A percentile compares a stretch with the other conserved stretches of the same genome.
Conservation (phyloP, 768 basidiomycete genomes). For the Grammothele lineata region DNA sequence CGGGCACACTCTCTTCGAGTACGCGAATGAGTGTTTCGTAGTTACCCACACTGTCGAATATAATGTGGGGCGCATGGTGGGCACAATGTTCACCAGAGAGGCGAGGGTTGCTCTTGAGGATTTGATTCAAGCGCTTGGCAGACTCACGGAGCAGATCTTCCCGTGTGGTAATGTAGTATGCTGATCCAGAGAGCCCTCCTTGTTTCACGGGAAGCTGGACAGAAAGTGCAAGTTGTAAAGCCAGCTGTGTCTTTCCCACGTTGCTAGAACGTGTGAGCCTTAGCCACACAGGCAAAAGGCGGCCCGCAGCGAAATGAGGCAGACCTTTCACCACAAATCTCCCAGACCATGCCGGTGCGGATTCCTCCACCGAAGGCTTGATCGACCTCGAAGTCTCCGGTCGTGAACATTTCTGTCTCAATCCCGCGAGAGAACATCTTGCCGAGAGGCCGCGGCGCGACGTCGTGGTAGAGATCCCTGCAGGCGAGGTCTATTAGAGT, state of each 20-base stretch:
- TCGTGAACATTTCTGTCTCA: conserved; percentile 53
- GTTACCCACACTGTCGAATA: conserved; percentile 45
- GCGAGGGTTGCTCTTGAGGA: conserved; percentile 48
- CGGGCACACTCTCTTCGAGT: conserved; percentile 50
- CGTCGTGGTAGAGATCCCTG: conserved; percentile 35
- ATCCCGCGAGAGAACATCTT: too few species aligned
- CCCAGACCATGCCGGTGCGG: conserved; percentile 77
- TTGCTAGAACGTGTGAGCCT: too few species aligned
- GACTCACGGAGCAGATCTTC: conserved; percentile 61
- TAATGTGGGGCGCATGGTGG: too few species aligned
- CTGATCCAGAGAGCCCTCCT: conserved; percentile 60
- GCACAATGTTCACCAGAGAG: conserved; percentile 41
- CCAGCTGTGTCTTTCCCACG: conserved; percentile 92
- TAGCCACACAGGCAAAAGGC: background rate
- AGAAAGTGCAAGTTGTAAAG: conserved; percentile 74
- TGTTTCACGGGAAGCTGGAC: conserved; percentile 63
- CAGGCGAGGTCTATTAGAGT: conserved; percentile 49
- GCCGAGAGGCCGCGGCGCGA: conserved; percentile 37
- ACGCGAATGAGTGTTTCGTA: conserved; percentile 62
- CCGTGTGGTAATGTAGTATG: conserved; percentile 77
- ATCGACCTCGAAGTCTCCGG: conserved; percentile 73
- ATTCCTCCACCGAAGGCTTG: conserved; percentile 74
- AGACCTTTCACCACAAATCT: conserved; percentile 87
- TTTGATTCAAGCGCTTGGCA: conserved; percentile 66
- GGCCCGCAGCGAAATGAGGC: background rate